These are phyloP conservation scores for Leucogyrophana mollusca DNA, from an alignment of 768 basidiomycete genomes.

Conservation along the genomic window DNA sequence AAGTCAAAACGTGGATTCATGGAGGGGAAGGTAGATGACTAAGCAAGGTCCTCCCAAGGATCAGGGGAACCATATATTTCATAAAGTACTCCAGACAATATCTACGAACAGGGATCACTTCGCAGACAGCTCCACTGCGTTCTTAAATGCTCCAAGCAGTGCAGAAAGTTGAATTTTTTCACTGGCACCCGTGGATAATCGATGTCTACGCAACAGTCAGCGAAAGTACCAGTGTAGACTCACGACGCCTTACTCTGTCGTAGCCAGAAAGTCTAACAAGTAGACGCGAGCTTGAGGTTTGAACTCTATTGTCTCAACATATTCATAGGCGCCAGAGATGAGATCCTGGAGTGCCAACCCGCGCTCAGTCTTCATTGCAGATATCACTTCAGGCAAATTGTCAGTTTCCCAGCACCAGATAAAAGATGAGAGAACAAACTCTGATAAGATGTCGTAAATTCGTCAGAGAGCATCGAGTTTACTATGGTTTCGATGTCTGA, in stretches of 20 bases:
- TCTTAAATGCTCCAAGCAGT: conserved; percentile 90
- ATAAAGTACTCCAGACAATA: too few species aligned
- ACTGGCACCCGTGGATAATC: conserved; percentile 86
- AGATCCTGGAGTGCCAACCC: conserved; percentile 95
- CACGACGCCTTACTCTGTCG: conserved; percentile 73
- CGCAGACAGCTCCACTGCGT: conserved; percentile 75
- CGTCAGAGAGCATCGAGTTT: conserved; percentile 92
- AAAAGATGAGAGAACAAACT: conserved; percentile 42
- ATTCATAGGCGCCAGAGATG: conserved; percentile 88
- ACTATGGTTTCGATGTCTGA: conserved; percentile 92
- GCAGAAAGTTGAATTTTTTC: conserved; percentile 96
- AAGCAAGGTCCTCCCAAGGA: too few species aligned
- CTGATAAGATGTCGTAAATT: conserved; percentile 89
- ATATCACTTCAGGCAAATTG: conserved; percentile 63
- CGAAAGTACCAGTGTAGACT: background rate
- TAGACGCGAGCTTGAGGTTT: conserved; percentile 87
- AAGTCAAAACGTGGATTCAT: too few species aligned
- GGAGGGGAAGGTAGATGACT: too few species aligned
- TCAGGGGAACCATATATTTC: too few species aligned
- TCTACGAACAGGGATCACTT: conserved; percentile 26
- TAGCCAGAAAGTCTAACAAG: conserved; percentile 89
- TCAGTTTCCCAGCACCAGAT: background rate
- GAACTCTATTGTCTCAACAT: conserved; percentile 81
- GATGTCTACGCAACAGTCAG: conserved; percentile 59
- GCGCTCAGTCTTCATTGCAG: conserved; percentile 82